Conservation (phyloP, 129 eudicot species). For the Pseudognaphalium luteoalbum region DNA sequence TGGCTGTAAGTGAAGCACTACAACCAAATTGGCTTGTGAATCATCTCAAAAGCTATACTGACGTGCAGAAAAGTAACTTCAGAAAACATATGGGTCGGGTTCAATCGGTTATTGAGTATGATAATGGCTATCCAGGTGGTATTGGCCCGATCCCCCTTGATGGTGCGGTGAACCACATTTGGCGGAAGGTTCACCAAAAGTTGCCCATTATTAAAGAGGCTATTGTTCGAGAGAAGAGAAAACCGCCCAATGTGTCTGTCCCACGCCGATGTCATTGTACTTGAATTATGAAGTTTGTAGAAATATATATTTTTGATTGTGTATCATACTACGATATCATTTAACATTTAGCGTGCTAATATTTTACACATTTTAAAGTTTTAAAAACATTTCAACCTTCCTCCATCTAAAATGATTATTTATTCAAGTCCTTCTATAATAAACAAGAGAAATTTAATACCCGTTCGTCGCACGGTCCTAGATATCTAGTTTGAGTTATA, state of each 20-base stretch:
- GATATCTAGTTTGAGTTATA: too few species aligned
- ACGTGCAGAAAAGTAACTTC: slow-evolving; percentile 47
- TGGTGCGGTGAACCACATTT: slow-evolving; percentile 90
- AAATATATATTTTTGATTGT: neutral
- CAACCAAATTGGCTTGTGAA: slow-evolving; percentile 69
- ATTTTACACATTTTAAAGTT: too few species aligned
- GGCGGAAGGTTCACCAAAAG: slow-evolving; percentile 84
- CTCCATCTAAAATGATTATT: too few species aligned
- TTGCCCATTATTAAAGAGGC: slow-evolving; percentile 82
- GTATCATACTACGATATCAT: neutral
- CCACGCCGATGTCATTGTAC: slow-evolving; percentile 94
- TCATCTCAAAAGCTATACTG: slow-evolving; percentile 60
- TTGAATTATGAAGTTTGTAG: slow-evolving; percentile 30
- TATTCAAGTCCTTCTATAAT: too few species aligned
- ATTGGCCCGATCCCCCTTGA: slow-evolving; percentile 63
- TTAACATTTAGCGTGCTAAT: neutral
- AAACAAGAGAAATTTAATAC: too few species aligned
- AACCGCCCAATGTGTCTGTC: slow-evolving; percentile 65
- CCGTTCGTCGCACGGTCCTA: too few species aligned
- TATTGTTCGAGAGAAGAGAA: slow-evolving; percentile 64
- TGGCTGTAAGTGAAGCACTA: slow-evolving; percentile 72
- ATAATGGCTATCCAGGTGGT: slow-evolving; percentile 80
- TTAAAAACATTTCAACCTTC: too few species aligned
- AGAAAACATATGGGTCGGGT: slow-evolving; percentile 73
- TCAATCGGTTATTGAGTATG: slow-evolving; percentile 68